phyloP scores from a whole-genome alignment of 192 early-diverging fungal species.

The Coemansia guatemalensis region DNA sequence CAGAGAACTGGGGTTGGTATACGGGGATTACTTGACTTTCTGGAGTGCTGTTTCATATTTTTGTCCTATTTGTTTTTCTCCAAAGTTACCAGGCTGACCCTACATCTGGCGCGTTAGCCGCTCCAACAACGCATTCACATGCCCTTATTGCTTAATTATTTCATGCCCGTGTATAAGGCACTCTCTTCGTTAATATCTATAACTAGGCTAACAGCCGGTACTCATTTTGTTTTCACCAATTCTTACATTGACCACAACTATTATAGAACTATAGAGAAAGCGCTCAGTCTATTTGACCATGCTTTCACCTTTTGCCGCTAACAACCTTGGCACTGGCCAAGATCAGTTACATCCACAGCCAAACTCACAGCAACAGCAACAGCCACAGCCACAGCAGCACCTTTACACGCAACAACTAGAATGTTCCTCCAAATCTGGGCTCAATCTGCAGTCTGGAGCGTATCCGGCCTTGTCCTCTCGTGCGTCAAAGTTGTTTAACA shows the following conservation, averaged over 20 bases:
- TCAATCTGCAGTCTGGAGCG: not conserved
- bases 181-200: not conserved
- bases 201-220: not conserved
- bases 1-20: slow-evolving; percentile 6
- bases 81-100: not conserved
- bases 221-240: not conserved
- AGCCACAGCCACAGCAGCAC: slow-evolving; percentile 1
- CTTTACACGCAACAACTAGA: slow-evolving; percentile 9
- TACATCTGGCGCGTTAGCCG: not conserved
- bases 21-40: not conserved
- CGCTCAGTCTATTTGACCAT: not conserved
- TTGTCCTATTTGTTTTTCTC: not conserved
- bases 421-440: not conserved
- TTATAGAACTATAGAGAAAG: not conserved
- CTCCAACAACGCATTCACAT: not conserved
- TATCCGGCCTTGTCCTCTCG: slow-evolving; percentile 14
- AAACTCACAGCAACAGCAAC: not conserved
- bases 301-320: slow-evolving; percentile 18
- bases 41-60: slow-evolving; percentile 8
- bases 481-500: slow-evolving; percentile 1
- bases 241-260: not conserved
- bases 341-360: not conserved
- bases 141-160: not conserved
- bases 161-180: not conserved
- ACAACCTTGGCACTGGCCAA: not conserved